A percentile compares a stretch with the other conserved stretches of the same genome.
Conservation (phyloP, 192 early-diverging fungal genomes). For the Gryganskiella cystojenkinii region DNA sequence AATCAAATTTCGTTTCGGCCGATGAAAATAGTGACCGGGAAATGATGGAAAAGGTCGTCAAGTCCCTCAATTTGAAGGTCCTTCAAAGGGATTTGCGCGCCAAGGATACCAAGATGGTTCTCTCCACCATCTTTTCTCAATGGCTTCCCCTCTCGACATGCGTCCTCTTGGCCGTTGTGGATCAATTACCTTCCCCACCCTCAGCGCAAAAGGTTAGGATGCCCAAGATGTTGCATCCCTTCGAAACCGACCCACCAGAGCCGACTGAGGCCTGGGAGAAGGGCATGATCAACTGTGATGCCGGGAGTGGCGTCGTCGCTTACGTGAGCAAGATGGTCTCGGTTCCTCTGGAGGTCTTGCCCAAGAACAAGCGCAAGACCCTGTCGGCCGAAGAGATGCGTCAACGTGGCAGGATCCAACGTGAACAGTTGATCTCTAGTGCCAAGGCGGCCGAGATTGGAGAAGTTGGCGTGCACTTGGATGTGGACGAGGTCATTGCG, state of each 20-base stretch:
- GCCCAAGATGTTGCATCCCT: conserved; percentile 78
- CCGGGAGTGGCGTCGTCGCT: conserved; percentile 77
- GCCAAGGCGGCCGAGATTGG: conserved; percentile 54
- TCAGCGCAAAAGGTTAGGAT: conserved; percentile 84
- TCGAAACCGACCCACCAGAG: conserved; percentile 55
- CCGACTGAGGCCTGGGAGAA: conserved; percentile 71
- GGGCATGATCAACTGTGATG: conserved; percentile 82
- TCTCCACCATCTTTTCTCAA: conserved; percentile 88
- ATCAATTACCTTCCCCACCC: conserved; percentile 88
- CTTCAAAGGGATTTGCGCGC: conserved; percentile 89
- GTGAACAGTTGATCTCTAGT: conserved; percentile 51
- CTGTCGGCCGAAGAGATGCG: conserved; percentile 91
- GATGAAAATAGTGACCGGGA: conserved; percentile 67
- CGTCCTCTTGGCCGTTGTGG: conserved; percentile 86
- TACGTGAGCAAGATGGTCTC: conserved; percentile 97
- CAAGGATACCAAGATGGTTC: conserved; percentile 80
- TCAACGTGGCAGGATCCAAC: conserved; percentile 70
- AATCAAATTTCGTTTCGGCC: not conserved
- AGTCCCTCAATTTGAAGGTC: conserved; percentile 88
- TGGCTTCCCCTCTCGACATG: conserved; percentile 95
- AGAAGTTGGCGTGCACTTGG: conserved; percentile 15
- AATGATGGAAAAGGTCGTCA: conserved; percentile 93
- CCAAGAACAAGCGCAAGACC: conserved; percentile 74
- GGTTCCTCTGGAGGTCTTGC: conserved; percentile 79
- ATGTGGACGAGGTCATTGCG: conserved; percentile 42